These are phyloP conservation scores for Trametes polyzona DNA, from an alignment of 1,284 basidiomycete species.

Conservation along the genomic window DNA sequence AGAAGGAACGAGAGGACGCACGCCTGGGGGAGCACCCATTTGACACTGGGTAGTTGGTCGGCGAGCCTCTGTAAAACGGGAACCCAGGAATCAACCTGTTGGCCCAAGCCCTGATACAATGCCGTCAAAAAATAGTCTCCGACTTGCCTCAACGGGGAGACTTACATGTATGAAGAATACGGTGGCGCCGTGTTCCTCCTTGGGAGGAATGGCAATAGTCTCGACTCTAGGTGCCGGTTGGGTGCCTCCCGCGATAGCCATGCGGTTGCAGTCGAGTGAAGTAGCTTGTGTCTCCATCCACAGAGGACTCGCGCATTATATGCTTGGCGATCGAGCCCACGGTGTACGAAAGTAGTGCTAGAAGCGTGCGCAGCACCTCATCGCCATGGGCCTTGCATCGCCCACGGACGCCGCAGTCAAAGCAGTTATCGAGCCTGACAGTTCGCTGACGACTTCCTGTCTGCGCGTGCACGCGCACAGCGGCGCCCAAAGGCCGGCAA, in stretches of 20 bases:
- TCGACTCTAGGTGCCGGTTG: neutral
- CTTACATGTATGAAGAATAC: slow-evolving; percentile 45
- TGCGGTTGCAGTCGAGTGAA: slow-evolving; percentile 8
- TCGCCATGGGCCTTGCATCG: slow-evolving; percentile 27
- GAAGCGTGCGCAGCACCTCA: slow-evolving; percentile 25
- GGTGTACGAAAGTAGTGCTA: slow-evolving; percentile 8
- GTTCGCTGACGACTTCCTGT: neutral
- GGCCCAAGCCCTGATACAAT: slow-evolving; percentile 44
- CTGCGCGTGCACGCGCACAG: slow-evolving; percentile 3
- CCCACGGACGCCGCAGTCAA: slow-evolving; percentile 27
- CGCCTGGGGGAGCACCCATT: slow-evolving; percentile 51
- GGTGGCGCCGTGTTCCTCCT: slow-evolving; percentile 31
- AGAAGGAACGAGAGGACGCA: slow-evolving; percentile 27
- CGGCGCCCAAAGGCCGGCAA: slow-evolving; percentile 4
- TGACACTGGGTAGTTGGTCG: slow-evolving; percentile 41
- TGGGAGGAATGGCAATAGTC: slow-evolving; percentile 18
- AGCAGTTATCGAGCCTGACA: slow-evolving; percentile 4
- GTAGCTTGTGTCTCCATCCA: neutral
- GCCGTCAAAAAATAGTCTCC: neutral
- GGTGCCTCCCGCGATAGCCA: slow-evolving; percentile 12
- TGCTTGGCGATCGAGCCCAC: slow-evolving; percentile 3
- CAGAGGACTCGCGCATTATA: neutral
- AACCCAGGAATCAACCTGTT: slow-evolving; percentile 41
- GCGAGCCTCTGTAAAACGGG: slow-evolving; percentile 38
- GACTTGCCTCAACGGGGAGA: neutral